These are phyloP conservation scores for Starmerella gropengiesseri DNA, from an alignment of 805 yeast genomes.

Conservation along the genomic window DNA sequence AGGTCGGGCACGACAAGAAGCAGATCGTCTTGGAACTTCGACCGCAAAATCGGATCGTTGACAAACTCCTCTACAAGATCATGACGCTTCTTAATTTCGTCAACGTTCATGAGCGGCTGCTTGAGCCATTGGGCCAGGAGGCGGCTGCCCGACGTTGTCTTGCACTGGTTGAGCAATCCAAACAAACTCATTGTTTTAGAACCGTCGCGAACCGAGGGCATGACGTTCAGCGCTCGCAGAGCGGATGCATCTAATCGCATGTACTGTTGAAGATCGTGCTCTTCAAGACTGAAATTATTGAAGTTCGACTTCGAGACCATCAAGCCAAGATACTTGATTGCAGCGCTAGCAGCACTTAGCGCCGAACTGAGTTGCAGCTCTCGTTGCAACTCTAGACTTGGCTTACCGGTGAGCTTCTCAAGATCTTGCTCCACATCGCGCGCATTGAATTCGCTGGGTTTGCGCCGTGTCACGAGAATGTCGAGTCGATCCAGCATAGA, in stretches of 20 bases:
- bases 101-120: constrained; percentile 71
- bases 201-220: constrained; percentile 47
- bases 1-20: constrained; percentile 76
- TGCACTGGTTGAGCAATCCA: constrained; percentile 80
- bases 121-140: constrained; percentile 88
- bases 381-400: constrained; percentile 37
- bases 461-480: constrained; percentile 53
- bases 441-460: constrained; percentile 42
- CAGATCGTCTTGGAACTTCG: constrained; percentile 48
- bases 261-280: constrained; percentile 63
- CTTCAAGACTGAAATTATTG: constrained; percentile 43
- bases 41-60: constrained; percentile 49
- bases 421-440: constrained; percentile 58
- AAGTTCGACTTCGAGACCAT: constrained; percentile 45
- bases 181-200: constrained; percentile 52
- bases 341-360: constrained; percentile 54
- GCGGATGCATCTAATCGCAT: constrained; percentile 91
- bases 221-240: constrained; percentile 72
- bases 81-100: constrained; percentile 57
- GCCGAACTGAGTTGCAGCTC: constrained; percentile 39
- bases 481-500: constrained; percentile 72
- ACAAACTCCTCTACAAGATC: constrained; percentile 60
- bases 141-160: constrained; percentile 80
- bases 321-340: constrained; percentile 57
- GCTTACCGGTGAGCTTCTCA: constrained; percentile 46